Base-by-base conservation (phyloP, 176 grass and related monocot genomes). In the Themeda triandra region DNA sequence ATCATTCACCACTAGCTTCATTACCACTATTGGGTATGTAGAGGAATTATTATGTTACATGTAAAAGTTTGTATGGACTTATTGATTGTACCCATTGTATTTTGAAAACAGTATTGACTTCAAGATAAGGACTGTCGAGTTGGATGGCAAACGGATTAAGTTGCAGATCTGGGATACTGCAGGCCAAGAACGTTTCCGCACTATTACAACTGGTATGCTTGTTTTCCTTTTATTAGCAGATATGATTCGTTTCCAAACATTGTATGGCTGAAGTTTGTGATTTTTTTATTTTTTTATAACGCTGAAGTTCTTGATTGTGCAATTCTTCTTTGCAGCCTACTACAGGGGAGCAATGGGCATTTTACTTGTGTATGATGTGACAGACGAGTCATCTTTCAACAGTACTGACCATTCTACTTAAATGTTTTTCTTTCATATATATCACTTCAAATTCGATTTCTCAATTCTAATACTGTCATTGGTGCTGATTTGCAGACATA, bases 321-420 rank as follows among this genome's bases (percentile, higher is more conserved):
- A 21, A 56, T 77, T 91, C 70, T 88, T 78, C 30, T 27, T 63
- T 93, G 85, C 88, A 93, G 91, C 91, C 59, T 93, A 93, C 68
- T 93, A 93, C 66, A 88, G 92, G 46, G 92, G 92, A 66, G 92
- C 88, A 0, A 93, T 93, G 92, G 88, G 92, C 29, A 93, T 93
- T 86, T 91, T 93, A 29, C 92, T 93, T 91, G 92, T 93, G 28
- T 93, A 91, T 23, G 92, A 93, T 71, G 92, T 93, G 82, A 93
- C 88, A 0, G 92, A 91, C 1, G 92, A 93, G 53, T 91, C 92
- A 0, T 93, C 92, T 31, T 93, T 93, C 39, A 93, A 93, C 37
- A 93, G 92, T 93, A 91, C 25, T 44, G 23, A 66, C 67, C 53
- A 15, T 10, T 86, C 8, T 78, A 40, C 76, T 85, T 53, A 23